Conservation (phyloP, 116 monocot species). For the Phalaenopsis hybrid region DNA sequence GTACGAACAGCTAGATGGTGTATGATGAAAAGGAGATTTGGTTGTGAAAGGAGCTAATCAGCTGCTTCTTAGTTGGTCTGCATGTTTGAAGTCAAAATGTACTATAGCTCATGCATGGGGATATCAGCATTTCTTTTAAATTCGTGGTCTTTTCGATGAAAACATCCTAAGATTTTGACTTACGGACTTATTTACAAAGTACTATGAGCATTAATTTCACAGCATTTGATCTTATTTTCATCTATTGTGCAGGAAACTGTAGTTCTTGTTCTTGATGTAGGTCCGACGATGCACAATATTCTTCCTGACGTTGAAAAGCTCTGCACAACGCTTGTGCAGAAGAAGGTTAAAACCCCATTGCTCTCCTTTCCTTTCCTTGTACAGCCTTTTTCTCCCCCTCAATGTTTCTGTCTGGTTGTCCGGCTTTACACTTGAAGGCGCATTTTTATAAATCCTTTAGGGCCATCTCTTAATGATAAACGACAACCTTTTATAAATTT, state of each 20-base stretch:
- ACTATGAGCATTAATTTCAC: background rate
- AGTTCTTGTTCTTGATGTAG: constrained; percentile 77
- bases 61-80: background rate
- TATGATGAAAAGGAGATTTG: background rate
- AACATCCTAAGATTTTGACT: background rate
- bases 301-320: constrained; percentile 70
- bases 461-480: background rate
- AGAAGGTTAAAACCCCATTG: constrained; percentile 53
- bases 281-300: constrained; percentile 72
- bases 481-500: background rate
- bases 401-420: background rate
- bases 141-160: background rate
- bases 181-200: background rate
- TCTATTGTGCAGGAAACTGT: constrained; percentile 47
- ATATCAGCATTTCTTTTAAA: background rate
- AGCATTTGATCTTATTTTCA: background rate
- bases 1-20: background rate
- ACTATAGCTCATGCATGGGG: background rate
- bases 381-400: no score
- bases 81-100: background rate
- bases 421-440: background rate
- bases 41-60: background rate
- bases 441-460: background rate
- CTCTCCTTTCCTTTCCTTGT: background rate
- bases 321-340: constrained; percentile 72